Conservation (phyloP, 2,329 filamentous ascomycete genomes). For the Arthrobotrys sinensis region DNA sequence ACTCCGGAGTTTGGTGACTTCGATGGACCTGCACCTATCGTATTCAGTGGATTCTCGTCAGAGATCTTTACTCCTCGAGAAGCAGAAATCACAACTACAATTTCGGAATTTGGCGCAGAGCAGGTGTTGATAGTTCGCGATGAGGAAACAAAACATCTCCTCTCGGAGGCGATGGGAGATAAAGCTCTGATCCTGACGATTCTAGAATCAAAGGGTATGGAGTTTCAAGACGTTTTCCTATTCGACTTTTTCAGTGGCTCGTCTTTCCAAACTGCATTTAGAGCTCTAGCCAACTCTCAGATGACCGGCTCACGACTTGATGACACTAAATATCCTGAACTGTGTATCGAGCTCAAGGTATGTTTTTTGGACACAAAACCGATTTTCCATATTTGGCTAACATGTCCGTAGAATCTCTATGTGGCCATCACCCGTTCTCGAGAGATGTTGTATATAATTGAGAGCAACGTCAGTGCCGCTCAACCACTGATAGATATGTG, state of each 20-base stretch:
- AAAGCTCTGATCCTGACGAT: slow-evolving; percentile 66
- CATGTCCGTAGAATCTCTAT: slow-evolving; percentile 31
- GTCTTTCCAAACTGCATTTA: slow-evolving; percentile 19
- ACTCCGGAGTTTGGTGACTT: slow-evolving; percentile 65
- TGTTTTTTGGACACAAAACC: background rate
- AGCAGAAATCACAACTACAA: slow-evolving; percentile 38
- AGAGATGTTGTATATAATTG: slow-evolving; percentile 34
- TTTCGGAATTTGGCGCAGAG: slow-evolving; percentile 65
- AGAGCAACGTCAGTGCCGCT: background rate
- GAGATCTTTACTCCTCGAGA: slow-evolving; percentile 36
- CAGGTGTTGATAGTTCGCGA: slow-evolving; percentile 67
- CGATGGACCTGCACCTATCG: slow-evolving; percentile 63
- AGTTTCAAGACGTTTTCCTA: slow-evolving; percentile 66
- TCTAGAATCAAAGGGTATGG: slow-evolving; percentile 67
- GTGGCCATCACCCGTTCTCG: slow-evolving; percentile 36
- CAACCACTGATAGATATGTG: slow-evolving; percentile 36
- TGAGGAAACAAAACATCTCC: slow-evolving; percentile 63
- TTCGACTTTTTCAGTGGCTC: slow-evolving; percentile 65
- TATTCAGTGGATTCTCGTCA: slow-evolving; percentile 41
- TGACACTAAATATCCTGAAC: slow-evolving; percentile 26
- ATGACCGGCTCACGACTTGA: background rate
- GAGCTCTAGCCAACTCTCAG: slow-evolving; percentile 41
- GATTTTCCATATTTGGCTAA: background rate
- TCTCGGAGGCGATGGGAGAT: slow-evolving; percentile 64
- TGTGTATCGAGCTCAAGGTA: slow-evolving; percentile 39